Base-by-base conservation (phyloP, 768 basidiomycete species). In the Kwoniella newhampshirensis region DNA sequence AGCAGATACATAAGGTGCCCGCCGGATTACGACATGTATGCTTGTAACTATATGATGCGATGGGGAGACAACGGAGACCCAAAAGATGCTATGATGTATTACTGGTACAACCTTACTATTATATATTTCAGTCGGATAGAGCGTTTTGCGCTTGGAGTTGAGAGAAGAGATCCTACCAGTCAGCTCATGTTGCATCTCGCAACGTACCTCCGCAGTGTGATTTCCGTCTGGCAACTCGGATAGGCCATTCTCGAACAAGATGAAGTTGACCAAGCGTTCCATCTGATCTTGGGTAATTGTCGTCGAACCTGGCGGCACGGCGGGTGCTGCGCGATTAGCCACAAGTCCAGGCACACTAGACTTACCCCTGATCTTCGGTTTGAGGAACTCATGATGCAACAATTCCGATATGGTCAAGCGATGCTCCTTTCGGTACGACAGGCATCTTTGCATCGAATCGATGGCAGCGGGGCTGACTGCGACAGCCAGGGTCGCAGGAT, bases 381-480 rank as follows among this genome's bases (percentile, higher is more conserved):
- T 70, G 51, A 92, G 71, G 87, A 92, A 94, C 54, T 84, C 84
- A 67, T 92, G 85, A 46, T 84, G 82, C 66, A 97, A 73, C 69
- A 99, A 77, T 69, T 92, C 85, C 1, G 90, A 89, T 60, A 98
- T 97, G 4, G 89, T 87, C 64, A 87, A 84, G 25, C 94, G 80
- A 64, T 87, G 84, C 75, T 93, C 94, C 27, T 91, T 85, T 66
- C 84, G 81, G 59, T 90, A 83, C 50, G 79, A 78, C 64, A 97
- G 76, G 74, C 94, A 99, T 55, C 82, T 83, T 77, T 85, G 85
- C 81, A 97, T 91, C 46, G 84, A 84, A 53, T 81, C 81, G 57
- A 96, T 86, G n/a, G 93, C 85, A 62, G 86, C 84, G 44, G 76
- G 75, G 50, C 85, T 82, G 32, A 98, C 88, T n/a, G 79, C 80